These are phyloP conservation scores for Suillus alpinus DNA, from an alignment of 768 basidiomycete genomes.

Conservation along the genomic window DNA sequence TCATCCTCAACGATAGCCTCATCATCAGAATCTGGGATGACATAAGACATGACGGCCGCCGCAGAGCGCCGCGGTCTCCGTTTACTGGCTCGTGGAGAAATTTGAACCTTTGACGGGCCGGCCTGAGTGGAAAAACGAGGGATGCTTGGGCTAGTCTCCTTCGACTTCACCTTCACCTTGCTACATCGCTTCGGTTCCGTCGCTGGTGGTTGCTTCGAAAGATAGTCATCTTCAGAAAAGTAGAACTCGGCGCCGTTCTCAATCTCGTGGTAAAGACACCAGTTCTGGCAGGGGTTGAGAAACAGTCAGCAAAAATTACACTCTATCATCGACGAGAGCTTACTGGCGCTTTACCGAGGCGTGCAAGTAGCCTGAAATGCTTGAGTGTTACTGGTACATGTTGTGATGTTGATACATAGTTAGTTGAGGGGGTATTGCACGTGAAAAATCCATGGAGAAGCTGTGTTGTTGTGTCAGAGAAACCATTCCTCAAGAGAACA, in stretches of 20 bases:
- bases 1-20: conserved; percentile 48
- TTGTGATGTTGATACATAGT: conserved; percentile 16
- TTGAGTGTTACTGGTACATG: conserved; percentile 72
- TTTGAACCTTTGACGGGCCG: conserved; percentile 13
- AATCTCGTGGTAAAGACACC: conserved; percentile 57
- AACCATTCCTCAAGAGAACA: background rate
- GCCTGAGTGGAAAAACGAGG: conserved; percentile 21
- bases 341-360: conserved; percentile 59
- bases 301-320: background rate
- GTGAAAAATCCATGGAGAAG: conserved; percentile 47
- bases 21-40: conserved; percentile 69
- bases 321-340: conserved; percentile 21
- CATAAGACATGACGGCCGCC: conserved; percentile 54
- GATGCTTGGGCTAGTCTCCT: conserved; percentile 35
- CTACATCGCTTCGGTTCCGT: conserved; percentile 22
- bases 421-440: conserved; percentile 18
- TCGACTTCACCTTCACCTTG: conserved; percentile 24
- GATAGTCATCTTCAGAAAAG: conserved; percentile 66
- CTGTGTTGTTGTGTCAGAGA: conserved; percentile 26
- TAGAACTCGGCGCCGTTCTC: conserved; percentile 68
- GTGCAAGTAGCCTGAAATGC: conserved; percentile 74
- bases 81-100: conserved; percentile 28
- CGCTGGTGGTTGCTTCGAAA: conserved; percentile 33
- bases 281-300: conserved; percentile 37
- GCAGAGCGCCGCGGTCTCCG: conserved; percentile 63